A percentile compares a stretch with the other conserved stretches of the same genome.
These are phyloP conservation scores for Candida krabiensis DNA, from an alignment of 805 yeast species.

Conservation along the genomic window DNA sequence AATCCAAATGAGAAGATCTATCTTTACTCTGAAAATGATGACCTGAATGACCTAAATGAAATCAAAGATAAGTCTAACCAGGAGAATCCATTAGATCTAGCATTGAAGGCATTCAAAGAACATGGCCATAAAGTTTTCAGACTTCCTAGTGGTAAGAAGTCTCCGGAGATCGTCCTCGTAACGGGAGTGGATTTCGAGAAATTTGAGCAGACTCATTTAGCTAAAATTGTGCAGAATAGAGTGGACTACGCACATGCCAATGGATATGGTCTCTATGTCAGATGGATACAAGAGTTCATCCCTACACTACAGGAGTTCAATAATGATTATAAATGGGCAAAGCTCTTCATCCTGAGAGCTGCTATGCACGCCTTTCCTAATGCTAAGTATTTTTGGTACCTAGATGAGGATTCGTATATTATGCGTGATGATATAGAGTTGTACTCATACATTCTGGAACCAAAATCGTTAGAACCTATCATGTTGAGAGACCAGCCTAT, in stretches of 20 bases:
- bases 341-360: conserved; percentile 65
- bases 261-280: conserved; percentile 77
- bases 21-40: conserved; percentile 44
- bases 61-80: conserved; percentile 47
- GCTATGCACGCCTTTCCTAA: conserved; percentile 94
- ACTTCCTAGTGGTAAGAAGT: conserved; percentile 32
- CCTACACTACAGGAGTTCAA: conserved; percentile 54
- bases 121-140: conserved; percentile 61
- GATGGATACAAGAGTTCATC: conserved; percentile 83
- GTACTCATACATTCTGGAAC: conserved; percentile 55
- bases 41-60: conserved; percentile 38
- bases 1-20: conserved; percentile 34
- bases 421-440: conserved; percentile 69
- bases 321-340: conserved; percentile 59
- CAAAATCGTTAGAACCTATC: conserved; percentile 60
- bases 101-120: conserved; percentile 58
- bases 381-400: conserved; percentile 87
- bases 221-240: conserved; percentile 77
- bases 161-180: conserved; percentile 74
- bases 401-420: conserved; percentile 76
- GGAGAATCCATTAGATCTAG: conserved; percentile 45
- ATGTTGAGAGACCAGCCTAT: conserved; percentile 72
- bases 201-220: conserved; percentile 57
- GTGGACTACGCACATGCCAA: conserved; percentile 84
- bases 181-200: conserved; percentile 76